Conservation (phyloP, 495 filamentous ascomycete species). For the Aspergillus diversus region DNA sequence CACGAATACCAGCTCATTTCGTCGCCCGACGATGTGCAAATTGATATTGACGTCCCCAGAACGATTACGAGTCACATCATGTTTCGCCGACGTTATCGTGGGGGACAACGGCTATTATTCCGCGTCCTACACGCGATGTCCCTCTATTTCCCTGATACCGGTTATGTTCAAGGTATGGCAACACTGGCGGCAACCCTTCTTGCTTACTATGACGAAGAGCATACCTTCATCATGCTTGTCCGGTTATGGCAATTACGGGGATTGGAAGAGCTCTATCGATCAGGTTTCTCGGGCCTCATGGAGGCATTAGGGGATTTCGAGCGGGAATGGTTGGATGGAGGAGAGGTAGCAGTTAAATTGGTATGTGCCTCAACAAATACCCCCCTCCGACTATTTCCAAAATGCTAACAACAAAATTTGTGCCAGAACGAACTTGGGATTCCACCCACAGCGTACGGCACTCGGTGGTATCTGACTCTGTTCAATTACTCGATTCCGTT, state of each 20-base stretch:
- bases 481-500: conserved; percentile 99
- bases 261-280: conserved; percentile 79
- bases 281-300: conserved; percentile 88
- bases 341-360: conserved; percentile 75
- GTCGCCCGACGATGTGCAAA: conserved; percentile 93
- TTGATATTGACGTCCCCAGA: conserved; percentile 94
- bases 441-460: conserved; percentile 88
- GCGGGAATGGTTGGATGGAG: conserved; percentile 75
- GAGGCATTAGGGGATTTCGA: conserved; percentile 87
- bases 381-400: not conserved
- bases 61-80: conserved; percentile 97
- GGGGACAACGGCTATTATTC: conserved; percentile 90
- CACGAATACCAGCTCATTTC: conserved; percentile 69
- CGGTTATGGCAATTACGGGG: conserved; percentile 89
- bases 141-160: conserved; percentile 86
- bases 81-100: conserved; percentile 91
- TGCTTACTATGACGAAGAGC: conserved; percentile 96
- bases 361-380: conserved; percentile 54
- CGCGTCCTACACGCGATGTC: conserved; percentile 89
- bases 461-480: conserved; percentile 94
- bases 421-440: conserved; percentile 76
- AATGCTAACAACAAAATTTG: no score
- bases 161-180: conserved; percentile 99
- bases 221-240: conserved; percentile 91
- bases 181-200: conserved; percentile 89